phyloP scores from a whole-genome alignment of 2,329 filamentous ascomycete species.

The Exutisphaerella laricina region DNA sequence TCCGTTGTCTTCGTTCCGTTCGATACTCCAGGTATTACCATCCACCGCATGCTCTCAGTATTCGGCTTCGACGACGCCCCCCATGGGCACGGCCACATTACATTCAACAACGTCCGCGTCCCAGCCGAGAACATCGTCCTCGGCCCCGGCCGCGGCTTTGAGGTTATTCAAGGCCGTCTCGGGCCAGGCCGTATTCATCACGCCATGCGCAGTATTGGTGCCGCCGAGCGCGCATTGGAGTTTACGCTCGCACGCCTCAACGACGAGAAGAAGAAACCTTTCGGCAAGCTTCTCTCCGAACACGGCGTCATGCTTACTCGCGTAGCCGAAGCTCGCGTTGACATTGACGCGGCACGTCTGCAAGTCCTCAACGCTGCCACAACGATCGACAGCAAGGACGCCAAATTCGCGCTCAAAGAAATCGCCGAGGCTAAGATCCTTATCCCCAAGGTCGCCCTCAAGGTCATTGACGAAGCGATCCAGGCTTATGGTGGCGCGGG shows the following conservation, averaged over 20 bases:
- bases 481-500: slow-evolving; percentile 88
- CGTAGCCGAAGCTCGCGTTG: slow-evolving; percentile 84
- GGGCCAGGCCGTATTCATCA: slow-evolving; percentile 97
- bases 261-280: slow-evolving; percentile 83
- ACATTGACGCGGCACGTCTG: slow-evolving; percentile 87
- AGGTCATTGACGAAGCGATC: slow-evolving; percentile 80
- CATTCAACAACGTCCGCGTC: slow-evolving; percentile 84
- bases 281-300: slow-evolving; percentile 77
- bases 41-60: slow-evolving; percentile 87
- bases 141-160: slow-evolving; percentile 89
- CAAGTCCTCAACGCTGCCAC: slow-evolving; percentile 91
- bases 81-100: slow-evolving; percentile 91
- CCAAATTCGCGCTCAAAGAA: slow-evolving; percentile 84
- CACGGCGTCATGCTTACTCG: slow-evolving; percentile 95
- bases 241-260: slow-evolving; percentile 95
- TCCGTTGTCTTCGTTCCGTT: slow-evolving; percentile 87
- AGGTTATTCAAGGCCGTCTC: slow-evolving; percentile 95
- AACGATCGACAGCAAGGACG: slow-evolving; percentile 83
- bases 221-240: slow-evolving; percentile 83
- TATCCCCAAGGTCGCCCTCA: slow-evolving; percentile 73
- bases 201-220: slow-evolving; percentile 90
- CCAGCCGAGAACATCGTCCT: slow-evolving; percentile 79
- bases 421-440: slow-evolving; percentile 95
- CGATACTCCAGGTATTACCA: slow-evolving; percentile 75
- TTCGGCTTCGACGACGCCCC: slow-evolving; percentile 98